These are phyloP conservation scores for Croton laevigatus DNA, from an alignment of 441 rosid genomes.

Conservation along the genomic window DNA sequence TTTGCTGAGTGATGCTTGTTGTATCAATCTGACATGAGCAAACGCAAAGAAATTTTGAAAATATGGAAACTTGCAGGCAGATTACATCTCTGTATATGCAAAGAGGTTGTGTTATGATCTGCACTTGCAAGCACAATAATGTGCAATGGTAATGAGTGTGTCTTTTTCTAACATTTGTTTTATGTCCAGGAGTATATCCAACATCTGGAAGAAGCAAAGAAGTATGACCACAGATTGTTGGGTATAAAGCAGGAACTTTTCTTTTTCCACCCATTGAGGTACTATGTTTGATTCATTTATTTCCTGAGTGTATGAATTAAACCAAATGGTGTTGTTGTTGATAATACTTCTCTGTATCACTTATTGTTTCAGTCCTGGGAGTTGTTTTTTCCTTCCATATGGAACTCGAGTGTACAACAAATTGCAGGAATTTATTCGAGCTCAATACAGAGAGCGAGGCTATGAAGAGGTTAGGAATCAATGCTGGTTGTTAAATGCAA, in stretches of 20 bases:
- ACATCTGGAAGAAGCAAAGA: constrained; percentile 81
- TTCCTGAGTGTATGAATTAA: constrained; percentile 8
- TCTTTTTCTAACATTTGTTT: constrained; percentile 12
- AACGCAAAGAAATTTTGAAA: neutral
- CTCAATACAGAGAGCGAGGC: constrained; percentile 81
- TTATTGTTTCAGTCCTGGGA: constrained; percentile 78
- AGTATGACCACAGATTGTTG: constrained; percentile 85
- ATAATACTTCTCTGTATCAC: constrained; percentile 19
- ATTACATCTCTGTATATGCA: neutral
- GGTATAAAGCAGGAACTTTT: constrained; percentile 95
- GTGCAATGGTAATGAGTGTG: neutral
- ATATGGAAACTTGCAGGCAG: neutral
- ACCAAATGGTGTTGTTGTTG: constrained; percentile 1
- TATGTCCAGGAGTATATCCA: constrained; percentile 63
- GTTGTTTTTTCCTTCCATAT: constrained; percentile 96
- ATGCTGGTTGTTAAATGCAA: constrained; percentile 19
- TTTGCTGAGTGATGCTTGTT: neutral
- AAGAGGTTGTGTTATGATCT: neutral
- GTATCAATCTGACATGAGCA: neutral
- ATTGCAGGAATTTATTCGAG: constrained; percentile 67
- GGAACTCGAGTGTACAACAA: constrained; percentile 93
- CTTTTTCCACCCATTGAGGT: constrained; percentile 90
- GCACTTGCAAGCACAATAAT: neutral
- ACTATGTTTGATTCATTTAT: constrained; percentile 4
- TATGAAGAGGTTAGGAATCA: constrained; percentile 69